A percentile compares a stretch with the other conserved stretches of the same genome.
phyloP scores from a whole-genome alignment of 805 yeast species.

The Vanderwaltozyma polyspora region DNA sequence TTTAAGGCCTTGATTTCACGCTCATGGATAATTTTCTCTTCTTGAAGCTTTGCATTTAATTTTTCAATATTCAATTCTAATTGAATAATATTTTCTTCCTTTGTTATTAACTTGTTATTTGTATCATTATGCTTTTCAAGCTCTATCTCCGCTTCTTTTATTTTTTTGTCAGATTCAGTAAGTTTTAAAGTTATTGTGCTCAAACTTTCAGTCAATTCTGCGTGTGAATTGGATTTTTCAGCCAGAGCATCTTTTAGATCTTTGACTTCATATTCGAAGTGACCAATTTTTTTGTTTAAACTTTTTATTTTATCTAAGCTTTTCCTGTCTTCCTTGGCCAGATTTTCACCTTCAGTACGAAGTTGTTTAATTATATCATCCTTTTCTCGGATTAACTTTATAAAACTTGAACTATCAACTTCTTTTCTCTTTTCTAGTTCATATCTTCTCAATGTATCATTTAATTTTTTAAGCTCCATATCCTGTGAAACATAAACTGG shows the following conservation, averaged over 20 bases:
- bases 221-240: conserved; percentile 1
- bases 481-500: conserved; percentile 4
- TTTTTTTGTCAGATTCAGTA: conserved; percentile 14
- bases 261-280: conserved; percentile 14
- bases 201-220: background rate
- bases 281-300: conserved; percentile 37
- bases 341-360: conserved; percentile 45
- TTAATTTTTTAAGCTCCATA: conserved; percentile 2
- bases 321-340: conserved; percentile 61
- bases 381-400: conserved; percentile 27
- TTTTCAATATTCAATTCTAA: conserved; percentile 1
- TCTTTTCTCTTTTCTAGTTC: conserved; percentile 1
- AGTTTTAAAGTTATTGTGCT: conserved; percentile 6
- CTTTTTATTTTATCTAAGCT: conserved; percentile 55
- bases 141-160: conserved; percentile 17
- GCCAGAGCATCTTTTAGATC: conserved; percentile 1
- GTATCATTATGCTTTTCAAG: conserved; percentile 14
- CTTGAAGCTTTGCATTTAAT: background rate
- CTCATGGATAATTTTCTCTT: conserved; percentile 11
- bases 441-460: conserved; percentile 1
- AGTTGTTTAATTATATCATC: conserved; percentile 24
- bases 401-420: conserved; percentile 11
- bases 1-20: conserved; percentile 15
- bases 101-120: conserved; percentile 20
- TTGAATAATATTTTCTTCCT: conserved; percentile 19